phyloP scores from a whole-genome alignment of 148 eudicot genomes.

The Camellia sinensis region DNA sequence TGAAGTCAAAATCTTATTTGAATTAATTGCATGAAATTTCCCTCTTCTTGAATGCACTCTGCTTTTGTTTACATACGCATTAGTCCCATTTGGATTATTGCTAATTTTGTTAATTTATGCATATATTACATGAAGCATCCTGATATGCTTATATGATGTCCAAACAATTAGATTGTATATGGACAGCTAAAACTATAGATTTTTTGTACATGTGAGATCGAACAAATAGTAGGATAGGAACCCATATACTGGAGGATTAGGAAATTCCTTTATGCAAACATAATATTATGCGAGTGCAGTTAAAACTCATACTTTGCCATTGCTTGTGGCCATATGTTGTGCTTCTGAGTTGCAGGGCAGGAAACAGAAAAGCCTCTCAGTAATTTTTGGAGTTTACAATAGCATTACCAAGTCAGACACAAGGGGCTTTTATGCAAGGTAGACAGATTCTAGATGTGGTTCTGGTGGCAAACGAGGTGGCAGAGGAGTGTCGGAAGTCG shows the following conservation, averaged over 20 bases:
- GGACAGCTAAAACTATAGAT: background rate
- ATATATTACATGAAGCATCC: background rate
- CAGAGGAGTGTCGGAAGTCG: too few species aligned
- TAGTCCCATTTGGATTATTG: background rate
- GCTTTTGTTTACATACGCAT: too few species aligned
- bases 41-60: too few species aligned
- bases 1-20: too few species aligned
- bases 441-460: too few species aligned
- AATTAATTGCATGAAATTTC: too few species aligned
- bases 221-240: background rate
- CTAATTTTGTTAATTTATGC: background rate
- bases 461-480: too few species aligned
- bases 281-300: background rate
- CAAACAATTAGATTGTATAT: background rate
- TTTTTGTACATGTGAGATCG: background rate
- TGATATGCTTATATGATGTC: background rate
- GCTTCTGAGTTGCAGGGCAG: background rate
- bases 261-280: background rate
- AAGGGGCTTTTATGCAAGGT: too few species aligned
- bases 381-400: too few species aligned
- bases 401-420: background rate
- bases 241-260: background rate
- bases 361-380: background rate
- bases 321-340: too few species aligned
- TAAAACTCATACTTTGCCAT: background rate